Evolutionary conservation across 2,329 filamentous ascomycete species (phyloP).

Genomic region (Claviceps fusiformis): DNA sequence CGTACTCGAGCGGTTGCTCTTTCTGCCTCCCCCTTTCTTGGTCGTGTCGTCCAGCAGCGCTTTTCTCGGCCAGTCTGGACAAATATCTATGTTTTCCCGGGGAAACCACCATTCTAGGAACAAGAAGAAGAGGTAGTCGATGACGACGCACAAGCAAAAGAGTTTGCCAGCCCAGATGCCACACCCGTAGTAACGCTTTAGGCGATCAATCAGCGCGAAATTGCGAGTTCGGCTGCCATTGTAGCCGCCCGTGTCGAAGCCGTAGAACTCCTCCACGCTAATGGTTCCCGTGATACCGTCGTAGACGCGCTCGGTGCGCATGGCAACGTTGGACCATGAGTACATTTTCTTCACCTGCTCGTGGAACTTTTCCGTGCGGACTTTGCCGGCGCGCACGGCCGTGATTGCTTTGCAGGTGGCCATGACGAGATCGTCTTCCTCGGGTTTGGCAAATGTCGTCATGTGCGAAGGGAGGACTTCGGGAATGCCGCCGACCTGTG

Average conservation of each 20-base stretch:
- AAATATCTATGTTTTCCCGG: slow-evolving; percentile 73
- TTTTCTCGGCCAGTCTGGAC: slow-evolving; percentile 85
- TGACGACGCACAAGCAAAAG: slow-evolving; percentile 85
- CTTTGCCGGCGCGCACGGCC: slow-evolving; percentile 69
- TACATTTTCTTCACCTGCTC: slow-evolving; percentile 98
- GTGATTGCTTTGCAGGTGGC: slow-evolving; percentile 85
- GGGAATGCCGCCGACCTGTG: slow-evolving; percentile 89
- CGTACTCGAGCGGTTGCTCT: slow-evolving; percentile 20
- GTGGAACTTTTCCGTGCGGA: slow-evolving; percentile 87
- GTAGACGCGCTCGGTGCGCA: slow-evolving; percentile 89
- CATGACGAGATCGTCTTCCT: slow-evolving; percentile 85
- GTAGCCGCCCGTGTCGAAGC: slow-evolving; percentile 57
- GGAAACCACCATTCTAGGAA: slow-evolving; percentile 81
- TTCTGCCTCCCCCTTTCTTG: slow-evolving; percentile 12
- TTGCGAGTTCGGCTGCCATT: slow-evolving; percentile 64
- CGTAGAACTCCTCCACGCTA: slow-evolving; percentile 77
- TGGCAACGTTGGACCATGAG: slow-evolving; percentile 91
- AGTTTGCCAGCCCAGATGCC: slow-evolving; percentile 97
- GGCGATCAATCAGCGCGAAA: slow-evolving; percentile 82
- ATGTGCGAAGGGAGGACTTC: slow-evolving; percentile 93
- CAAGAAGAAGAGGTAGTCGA: slow-evolving; percentile 86
- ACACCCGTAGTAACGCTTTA: slow-evolving; percentile 95
- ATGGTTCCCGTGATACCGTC: slow-evolving; percentile 82
- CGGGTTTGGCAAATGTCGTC: slow-evolving; percentile 93
- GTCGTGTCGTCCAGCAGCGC: slow-evolving; percentile 18